Conservation (phyloP, 2,329 filamentous ascomycete genomes). For the Hypoxylon sp. region DNA sequence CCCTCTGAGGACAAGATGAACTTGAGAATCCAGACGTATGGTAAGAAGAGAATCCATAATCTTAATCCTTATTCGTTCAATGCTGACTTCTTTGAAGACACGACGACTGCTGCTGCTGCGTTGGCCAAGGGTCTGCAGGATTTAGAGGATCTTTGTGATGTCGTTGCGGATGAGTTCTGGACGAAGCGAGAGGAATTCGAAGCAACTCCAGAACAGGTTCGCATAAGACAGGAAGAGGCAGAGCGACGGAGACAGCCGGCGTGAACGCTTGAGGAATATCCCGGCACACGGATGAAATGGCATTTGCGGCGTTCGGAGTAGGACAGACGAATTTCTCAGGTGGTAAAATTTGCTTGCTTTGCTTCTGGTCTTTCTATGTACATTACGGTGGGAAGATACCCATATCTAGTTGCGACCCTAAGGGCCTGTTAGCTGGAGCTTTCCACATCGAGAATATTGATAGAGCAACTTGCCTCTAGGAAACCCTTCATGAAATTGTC, state of each 20-base stretch:
- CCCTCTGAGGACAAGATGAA: slow-evolving; percentile 98
- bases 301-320: slow-evolving; percentile 54
- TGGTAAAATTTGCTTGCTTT: slow-evolving; percentile 50
- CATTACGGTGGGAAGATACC: slow-evolving; percentile 53
- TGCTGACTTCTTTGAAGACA: slow-evolving; percentile 68
- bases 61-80: not conserved
- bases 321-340: slow-evolving; percentile 48
- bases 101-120: slow-evolving; percentile 84
- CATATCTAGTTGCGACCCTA: slow-evolving; percentile 70
- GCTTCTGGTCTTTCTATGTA: slow-evolving; percentile 57
- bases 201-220: slow-evolving; percentile 44
- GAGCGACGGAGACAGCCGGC: slow-evolving; percentile 23
- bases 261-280: slow-evolving; percentile 3
- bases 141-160: slow-evolving; percentile 91
- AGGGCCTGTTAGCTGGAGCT: slow-evolving; percentile 43
- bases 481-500: slow-evolving; percentile 95
- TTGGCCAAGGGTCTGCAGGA: slow-evolving; percentile 92
- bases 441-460: slow-evolving; percentile 10
- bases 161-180: slow-evolving; percentile 91
- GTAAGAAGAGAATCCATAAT: slow-evolving; percentile 66
- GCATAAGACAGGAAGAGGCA: slow-evolving; percentile 30
- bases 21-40: slow-evolving; percentile 95
- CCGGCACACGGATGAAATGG: slow-evolving; percentile 31
- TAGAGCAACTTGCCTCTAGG: slow-evolving; percentile 79
- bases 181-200: slow-evolving; percentile 75